A percentile compares a stretch with the other conserved stretches of the same genome.
phyloP scores from a whole-genome alignment of 257 asterid genomes.

The Jaltomata sinuosa region DNA sequence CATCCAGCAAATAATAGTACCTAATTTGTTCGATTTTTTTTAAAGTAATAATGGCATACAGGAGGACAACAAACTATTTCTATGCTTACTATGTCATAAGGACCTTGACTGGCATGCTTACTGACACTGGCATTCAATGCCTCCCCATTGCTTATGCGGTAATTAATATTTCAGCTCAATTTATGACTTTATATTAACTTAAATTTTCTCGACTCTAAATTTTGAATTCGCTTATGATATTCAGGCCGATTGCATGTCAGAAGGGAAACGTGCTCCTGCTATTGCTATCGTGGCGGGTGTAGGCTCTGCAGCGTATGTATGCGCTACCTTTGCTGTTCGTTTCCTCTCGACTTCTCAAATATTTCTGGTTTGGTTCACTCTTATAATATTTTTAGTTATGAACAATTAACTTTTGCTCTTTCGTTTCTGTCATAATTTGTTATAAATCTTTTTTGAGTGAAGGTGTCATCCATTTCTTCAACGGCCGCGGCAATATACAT shows the following conservation, averaged over 20 bases:
- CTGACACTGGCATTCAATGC: conserved; percentile 43
- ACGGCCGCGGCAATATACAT: conserved; percentile 38
- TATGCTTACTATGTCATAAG: conserved; percentile 42
- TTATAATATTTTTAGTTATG: neutral
- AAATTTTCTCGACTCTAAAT: neutral
- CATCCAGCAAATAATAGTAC: neutral
- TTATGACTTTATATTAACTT: neutral
- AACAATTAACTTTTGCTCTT: neutral
- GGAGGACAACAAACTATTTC: conserved; percentile 34
- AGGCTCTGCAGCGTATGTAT: conserved; percentile 35
- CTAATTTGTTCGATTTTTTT: neutral
- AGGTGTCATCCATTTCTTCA: conserved; percentile 39
- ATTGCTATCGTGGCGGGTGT: conserved; percentile 44
- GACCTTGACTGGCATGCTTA: conserved; percentile 36
- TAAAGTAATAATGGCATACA: conserved; percentile 35
- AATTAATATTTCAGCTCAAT: neutral
- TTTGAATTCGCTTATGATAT: neutral
- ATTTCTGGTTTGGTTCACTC: conserved; percentile 26
- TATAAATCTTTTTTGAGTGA: neutral
- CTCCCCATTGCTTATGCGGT: conserved; percentile 48
- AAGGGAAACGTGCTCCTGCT: conserved; percentile 44
- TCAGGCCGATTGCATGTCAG: conserved; percentile 48
- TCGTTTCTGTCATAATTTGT: neutral
- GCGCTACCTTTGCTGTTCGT: conserved; percentile 43
- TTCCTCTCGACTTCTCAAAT: conserved; percentile 36